These are phyloP conservation scores for Pichia cabralensis DNA, from an alignment of 805 yeast genomes.

Conservation along the genomic window DNA sequence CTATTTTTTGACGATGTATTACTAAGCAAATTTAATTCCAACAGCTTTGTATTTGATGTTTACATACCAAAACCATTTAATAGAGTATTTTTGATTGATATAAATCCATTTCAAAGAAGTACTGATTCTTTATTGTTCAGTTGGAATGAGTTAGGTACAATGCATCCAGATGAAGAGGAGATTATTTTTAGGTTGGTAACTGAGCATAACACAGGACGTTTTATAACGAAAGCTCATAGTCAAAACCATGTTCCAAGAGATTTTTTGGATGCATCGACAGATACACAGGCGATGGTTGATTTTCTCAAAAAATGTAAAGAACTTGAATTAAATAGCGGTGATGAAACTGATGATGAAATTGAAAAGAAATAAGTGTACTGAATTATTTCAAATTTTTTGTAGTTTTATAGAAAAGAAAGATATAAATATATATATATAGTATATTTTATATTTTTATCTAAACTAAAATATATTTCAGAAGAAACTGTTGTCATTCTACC, in stretches of 20 bases:
- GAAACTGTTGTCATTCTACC: no score
- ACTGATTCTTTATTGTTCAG: conserved; percentile 73
- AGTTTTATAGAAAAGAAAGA: no score
- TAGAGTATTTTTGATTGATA: conserved; percentile 63
- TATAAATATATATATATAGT: no score
- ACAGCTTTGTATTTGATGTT: conserved; percentile 62
- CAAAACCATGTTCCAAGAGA: conserved; percentile 91
- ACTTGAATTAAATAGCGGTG: conserved; percentile 4
- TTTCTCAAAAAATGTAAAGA: conserved; percentile 44
- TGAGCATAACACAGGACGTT: conserved; percentile 61
- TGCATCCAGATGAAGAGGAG: conserved; percentile 25
- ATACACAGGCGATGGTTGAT: conserved; percentile 60
- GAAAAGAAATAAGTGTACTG: neutral
- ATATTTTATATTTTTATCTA: no score
- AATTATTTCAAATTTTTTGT: no score
- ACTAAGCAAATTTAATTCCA: conserved; percentile 40
- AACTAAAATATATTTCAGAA: no score
- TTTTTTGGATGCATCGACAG: conserved; percentile 72
- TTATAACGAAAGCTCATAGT: conserved; percentile 73
- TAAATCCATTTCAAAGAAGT: conserved; percentile 73
- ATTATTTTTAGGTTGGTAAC: conserved; percentile 53
- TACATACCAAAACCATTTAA: conserved; percentile 71
- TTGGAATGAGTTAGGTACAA: conserved; percentile 65
- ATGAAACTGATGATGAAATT: neutral
- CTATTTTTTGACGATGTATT: conserved; percentile 44